Base-by-base conservation (phyloP, 108 stramenopile genomes). In the Conticribra guillardii region DNA sequence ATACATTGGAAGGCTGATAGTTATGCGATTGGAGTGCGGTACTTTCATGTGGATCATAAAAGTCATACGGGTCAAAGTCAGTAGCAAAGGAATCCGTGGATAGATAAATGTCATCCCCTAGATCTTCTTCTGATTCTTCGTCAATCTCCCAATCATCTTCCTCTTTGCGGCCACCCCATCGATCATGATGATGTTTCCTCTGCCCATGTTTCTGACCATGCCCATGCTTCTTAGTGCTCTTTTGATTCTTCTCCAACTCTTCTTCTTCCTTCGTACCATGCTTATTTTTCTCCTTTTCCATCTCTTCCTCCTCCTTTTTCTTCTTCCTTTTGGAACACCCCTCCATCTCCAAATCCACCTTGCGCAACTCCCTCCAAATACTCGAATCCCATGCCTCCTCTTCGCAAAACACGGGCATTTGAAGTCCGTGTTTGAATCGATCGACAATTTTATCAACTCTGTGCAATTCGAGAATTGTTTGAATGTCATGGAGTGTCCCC, bases 331-430 rank as follows among this genome's bases (percentile, higher is more conserved):
- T 33, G 33, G n/a, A 15, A 27, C 31, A 32, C 33, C 45, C 51
- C 32, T 69, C 68, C 29, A 77, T 59, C 54, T 64, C 54, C 19
- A 77, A 48, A 60, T 77, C 76, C 18, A 64, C 60, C 24, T 32
- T 59, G 30, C 68, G 64, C 63, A 77, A 77, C 27, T 69, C 63
- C 29, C 37, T 69, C 19, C 34, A 59, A 50, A 65, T 54, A 17
- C 34, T 55, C 28, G 28, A 31, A 30, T 64, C 68, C 55, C 58
- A 49, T 34, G 51, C 68, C 45, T 68, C 67, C 54, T 70, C 69
- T 54, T 77, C 76, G 47, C 59, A 59, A 29, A 77, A 77, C 33
- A 63, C 34, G 1, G 76, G 76, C 76, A 77, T 77, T 62, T 77
- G 76, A 29, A 77, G 49, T 41, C 47, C 76, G 18, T 30, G 41